Conservation (phyloP, 2,329 filamentous ascomycete genomes). For the Paracorniculantispora psalliotae region DNA sequence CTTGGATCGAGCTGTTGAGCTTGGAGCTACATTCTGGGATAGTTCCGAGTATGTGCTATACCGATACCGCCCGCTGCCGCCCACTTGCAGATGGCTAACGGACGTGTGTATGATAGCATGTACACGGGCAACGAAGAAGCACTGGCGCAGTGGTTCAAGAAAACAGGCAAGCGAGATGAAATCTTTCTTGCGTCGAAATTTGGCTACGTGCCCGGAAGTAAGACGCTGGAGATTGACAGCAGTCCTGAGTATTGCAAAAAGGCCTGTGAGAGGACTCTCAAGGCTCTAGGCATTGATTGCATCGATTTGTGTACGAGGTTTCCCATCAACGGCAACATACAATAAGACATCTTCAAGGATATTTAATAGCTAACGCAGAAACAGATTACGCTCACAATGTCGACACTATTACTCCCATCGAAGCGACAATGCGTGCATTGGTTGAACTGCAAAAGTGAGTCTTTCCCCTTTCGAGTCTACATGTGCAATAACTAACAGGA, state of each 20-base stretch:
- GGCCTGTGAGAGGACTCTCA: constrained; percentile 28
- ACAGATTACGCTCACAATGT: constrained; percentile 13
- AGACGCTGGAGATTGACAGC: constrained; percentile 17
- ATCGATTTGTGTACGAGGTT: constrained; percentile 45
- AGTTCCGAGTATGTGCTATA: neutral
- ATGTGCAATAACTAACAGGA: neutral
- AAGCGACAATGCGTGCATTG: constrained; percentile 43
- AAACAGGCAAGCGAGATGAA: constrained; percentile 35
- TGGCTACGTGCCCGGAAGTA: constrained; percentile 16
- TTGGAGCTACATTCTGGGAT: constrained; percentile 3
- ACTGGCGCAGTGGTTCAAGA: constrained; percentile 40
- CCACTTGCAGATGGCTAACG: neutral
- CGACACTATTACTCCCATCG: constrained; percentile 29
- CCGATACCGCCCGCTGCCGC: neutral
- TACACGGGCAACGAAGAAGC: constrained; percentile 42
- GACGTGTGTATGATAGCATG: constrained; percentile 1
- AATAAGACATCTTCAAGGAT: too few species aligned
- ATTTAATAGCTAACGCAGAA: neutral
- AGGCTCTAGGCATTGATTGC: constrained; percentile 40
- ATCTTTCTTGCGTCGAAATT: constrained; percentile 39
- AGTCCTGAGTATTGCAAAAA: constrained; percentile 20
- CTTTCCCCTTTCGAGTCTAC: neutral
- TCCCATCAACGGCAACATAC: neutral
- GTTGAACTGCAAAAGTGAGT: constrained; percentile 32
- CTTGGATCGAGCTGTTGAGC: neutral